phyloP scores from a whole-genome alignment of 2,329 filamentous ascomycete species.

The Claviceps paspali region DNA sequence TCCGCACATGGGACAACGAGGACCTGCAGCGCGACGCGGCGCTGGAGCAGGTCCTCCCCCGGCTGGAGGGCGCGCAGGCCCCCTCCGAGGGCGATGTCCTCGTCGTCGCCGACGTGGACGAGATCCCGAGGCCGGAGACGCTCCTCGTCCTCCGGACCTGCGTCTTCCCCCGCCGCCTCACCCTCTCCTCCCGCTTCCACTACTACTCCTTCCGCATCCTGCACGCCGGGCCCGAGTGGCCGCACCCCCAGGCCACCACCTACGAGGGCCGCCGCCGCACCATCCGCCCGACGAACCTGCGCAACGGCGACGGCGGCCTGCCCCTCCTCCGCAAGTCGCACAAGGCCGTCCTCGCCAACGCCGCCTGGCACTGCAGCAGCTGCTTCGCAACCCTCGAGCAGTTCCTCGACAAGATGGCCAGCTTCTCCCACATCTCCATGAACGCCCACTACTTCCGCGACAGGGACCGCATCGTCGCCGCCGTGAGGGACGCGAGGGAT shows the following conservation, averaged over 20 bases:
- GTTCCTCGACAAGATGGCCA: constrained; percentile 38
- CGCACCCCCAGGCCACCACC: constrained; percentile 44
- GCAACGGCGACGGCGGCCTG: constrained; percentile 28
- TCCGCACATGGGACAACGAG: constrained; percentile 33
- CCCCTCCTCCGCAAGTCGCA: neutral
- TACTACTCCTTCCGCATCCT: constrained; percentile 44
- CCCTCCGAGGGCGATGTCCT: constrained; percentile 37
- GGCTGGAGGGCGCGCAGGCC: constrained; percentile 24
- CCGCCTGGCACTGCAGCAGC: constrained; percentile 47
- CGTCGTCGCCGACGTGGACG: constrained; percentile 45
- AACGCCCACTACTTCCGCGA: constrained; percentile 34
- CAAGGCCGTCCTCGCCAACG: constrained; percentile 30
- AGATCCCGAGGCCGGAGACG: constrained; percentile 38
- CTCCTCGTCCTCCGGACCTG: constrained; percentile 34
- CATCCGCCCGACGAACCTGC: constrained; percentile 36
- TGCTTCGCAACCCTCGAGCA: constrained; percentile 43
- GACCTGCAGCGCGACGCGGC: constrained; percentile 40
- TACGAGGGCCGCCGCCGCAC: constrained; percentile 28
- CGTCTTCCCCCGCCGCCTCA: constrained; percentile 35
- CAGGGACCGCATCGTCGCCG: constrained; percentile 30
- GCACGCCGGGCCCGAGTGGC: constrained; percentile 27
- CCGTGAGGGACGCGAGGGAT: constrained; percentile 36
- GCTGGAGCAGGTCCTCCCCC: constrained; percentile 39
- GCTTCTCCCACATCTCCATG: constrained; percentile 39
- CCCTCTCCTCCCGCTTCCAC: constrained; percentile 36